Base-by-base conservation (phyloP, 805 yeast genomes). In the Lipomyces chichibuensis region DNA sequence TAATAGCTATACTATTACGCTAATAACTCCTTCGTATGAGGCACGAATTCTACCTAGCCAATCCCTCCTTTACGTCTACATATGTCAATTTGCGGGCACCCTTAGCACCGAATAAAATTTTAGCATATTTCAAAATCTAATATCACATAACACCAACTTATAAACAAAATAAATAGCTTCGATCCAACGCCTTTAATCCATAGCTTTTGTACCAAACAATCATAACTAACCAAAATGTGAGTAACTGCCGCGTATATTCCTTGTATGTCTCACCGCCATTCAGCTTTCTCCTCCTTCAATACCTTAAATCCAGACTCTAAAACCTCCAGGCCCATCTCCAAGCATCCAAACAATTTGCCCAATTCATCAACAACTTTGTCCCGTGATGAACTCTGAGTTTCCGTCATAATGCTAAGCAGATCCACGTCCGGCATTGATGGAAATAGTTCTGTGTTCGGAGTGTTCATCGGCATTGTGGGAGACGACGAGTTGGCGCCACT, bases 271-370 rank as follows among this genome's bases (percentile, higher is more conserved):
- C 46, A 61, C 51, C 54, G 35, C 59, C 55, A 39, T 35, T 39
- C 59, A 39, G 65, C 35, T 37, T 65, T 68, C 46, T 67, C 71
- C 39, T 66, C 71, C 32, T 62, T 33, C 37, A 69, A 17, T 9
- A 53, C 65, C 55, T 63, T 66, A 43, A 66, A 63, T 25, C 71
- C 71, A 2, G 64, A 65, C 32, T 69, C 71, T n/a, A 69, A 56
- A 14, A 67, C 71, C 17, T 69, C 69, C 32, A 69, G 56, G 11
- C 71, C 71, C 8, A 25, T 49, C 51, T 49, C 63, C 27, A 69
- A 51, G 17, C 64, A 25, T 35, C 43, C 67, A 39, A 69, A 59
- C 37, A 66, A 64, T 32, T 57, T 59, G 14, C 57, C 37, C n/a
- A 69, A 51, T 55, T 67, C 69, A 1, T 69, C 71, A 9, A 62